Evolutionary conservation across 2,329 filamentous ascomycete species (phyloP), one percentile per base, ranked within the genome.

Genomic region (Arthrobotrys musiformis): DNA sequence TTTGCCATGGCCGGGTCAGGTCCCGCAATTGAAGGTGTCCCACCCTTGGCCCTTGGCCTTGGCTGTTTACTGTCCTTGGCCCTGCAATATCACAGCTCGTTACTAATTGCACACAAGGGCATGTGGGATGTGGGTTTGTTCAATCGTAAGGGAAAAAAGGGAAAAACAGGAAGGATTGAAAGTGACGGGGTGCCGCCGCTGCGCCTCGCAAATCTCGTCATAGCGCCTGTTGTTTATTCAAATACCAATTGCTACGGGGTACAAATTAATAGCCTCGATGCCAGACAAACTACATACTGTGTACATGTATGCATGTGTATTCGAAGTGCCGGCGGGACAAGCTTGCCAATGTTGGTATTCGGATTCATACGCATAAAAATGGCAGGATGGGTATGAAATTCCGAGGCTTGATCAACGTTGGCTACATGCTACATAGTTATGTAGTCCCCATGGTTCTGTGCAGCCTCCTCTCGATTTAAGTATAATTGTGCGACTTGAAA

Each of bases 201-300:
- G 50, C 60, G 50, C 69, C 69, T 60, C 48, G 60, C 72, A 58
- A 70, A 69, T 69, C 64, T 70, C 48, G 72, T 70, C 72, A 70
- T 76, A 69, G 70, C 35, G 63, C 33, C 42, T 44, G 58, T 35
- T 24, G 19, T 48, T 44, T 44, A 33, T 42, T 42, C 40, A 42
- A 42, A 42, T 42, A 42, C 40, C n/a, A 37, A 37, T n/a, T n/a
- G n/a, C n/a, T n/a, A n/a, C n/a, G n/a, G n/a, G n/a, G n/a, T n/a
- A n/a, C n/a, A n/a, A n/a, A n/a, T n/a, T n/a, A n/a, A n/a, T n/a
- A n/a, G n/a, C n/a, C n/a, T n/a, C n/a, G n/a, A n/a, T n/a, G n/a
- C n/a, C n/a, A n/a, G n/a, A n/a, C n/a, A n/a, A n/a, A n/a, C n/a
- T n/a, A n/a, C n/a, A n/a, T 35, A 35, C 30, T 11, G 5, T 35